These are phyloP conservation scores for Podaxis mareebaensis DNA, from an alignment of 768 basidiomycete genomes.

Conservation along the genomic window DNA sequence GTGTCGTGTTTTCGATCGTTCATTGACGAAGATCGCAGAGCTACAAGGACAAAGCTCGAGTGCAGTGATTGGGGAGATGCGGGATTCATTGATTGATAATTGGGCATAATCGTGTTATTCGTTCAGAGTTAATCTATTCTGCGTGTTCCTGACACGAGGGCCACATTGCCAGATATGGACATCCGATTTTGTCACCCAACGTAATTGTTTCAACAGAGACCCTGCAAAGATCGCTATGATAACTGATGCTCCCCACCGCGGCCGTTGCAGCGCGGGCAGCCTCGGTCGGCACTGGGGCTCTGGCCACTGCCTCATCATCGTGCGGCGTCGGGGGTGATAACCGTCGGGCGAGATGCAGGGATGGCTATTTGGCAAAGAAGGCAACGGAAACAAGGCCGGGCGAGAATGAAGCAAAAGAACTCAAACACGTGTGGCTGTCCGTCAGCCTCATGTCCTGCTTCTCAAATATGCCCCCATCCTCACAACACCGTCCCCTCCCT, in stretches of 20 bases:
- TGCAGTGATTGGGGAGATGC: constrained; percentile 89
- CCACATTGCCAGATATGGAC: not conserved
- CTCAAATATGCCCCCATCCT: not conserved
- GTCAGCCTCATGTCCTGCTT: constrained; percentile 17
- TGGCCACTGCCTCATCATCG: not conserved
- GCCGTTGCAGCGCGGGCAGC: not conserved
- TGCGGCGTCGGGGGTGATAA: no score
- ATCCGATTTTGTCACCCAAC: no score
- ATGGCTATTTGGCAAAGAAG: no score
- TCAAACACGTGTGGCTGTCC: constrained; percentile 11
- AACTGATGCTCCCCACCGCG: not conserved
- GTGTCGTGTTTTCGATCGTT: constrained; percentile 1
- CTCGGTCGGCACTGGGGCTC: not conserved
- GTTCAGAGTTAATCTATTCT: not conserved
- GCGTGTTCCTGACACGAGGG: not conserved
- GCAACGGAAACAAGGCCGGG: no score
- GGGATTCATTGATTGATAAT: constrained; percentile 88
- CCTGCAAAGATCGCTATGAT: no score
- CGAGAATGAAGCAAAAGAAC: not conserved
- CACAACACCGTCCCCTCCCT: not conserved
- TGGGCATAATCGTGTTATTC: constrained; percentile 61
- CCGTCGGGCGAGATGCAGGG: no score
- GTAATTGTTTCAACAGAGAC: no score
- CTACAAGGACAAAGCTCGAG: constrained; percentile 82
- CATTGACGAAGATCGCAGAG: constrained; percentile 44